phyloP scores from a whole-genome alignment of 1,284 basidiomycete species.

The Cryptococcus sp. region DNA sequence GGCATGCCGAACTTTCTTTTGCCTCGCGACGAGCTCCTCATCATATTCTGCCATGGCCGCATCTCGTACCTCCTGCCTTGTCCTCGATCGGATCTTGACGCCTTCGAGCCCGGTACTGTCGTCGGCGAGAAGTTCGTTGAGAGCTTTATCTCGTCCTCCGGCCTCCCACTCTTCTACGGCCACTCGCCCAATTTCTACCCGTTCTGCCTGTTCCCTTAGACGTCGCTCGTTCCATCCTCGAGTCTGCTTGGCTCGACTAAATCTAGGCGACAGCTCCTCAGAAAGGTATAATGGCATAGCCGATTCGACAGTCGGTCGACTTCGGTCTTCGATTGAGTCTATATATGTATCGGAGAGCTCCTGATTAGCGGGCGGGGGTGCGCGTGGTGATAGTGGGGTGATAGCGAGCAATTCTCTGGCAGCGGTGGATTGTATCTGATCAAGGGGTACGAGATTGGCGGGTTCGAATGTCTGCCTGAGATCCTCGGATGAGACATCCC shows the following conservation, averaged over 20 bases:
- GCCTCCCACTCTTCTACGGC: constrained; percentile 37
- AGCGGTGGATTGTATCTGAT: not conserved
- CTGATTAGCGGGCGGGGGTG: constrained; percentile 19
- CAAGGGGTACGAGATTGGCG: not conserved
- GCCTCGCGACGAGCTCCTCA: constrained; percentile 13
- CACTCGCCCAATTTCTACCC: constrained; percentile 10
- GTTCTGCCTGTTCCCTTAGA: constrained; percentile 21
- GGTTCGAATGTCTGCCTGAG: not conserved
- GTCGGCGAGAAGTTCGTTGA: constrained; percentile 24
- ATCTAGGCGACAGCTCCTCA: constrained; percentile 45
- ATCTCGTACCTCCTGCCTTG: constrained; percentile 41
- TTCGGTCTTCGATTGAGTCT: constrained; percentile 1
- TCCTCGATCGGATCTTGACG: constrained; percentile 31
- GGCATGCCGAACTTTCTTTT: constrained; percentile 17
- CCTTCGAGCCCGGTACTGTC: constrained; percentile 32
- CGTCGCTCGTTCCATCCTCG: constrained; percentile 31
- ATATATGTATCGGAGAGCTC: constrained; percentile 25
- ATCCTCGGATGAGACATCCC: not conserved
- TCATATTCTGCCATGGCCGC: constrained; percentile 34
- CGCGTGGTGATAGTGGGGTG: constrained; percentile 17
- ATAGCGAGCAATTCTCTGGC: not conserved
- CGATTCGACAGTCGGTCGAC: constrained; percentile 23
- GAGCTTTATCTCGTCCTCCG: constrained; percentile 33
- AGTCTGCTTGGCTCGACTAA: constrained; percentile 36
- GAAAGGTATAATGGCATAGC: constrained; percentile 46